Evolutionary conservation across 208 protist species (phyloP), one percentile per base, ranked within the genome.

Genomic region (Trypanosoma theileri): DNA sequence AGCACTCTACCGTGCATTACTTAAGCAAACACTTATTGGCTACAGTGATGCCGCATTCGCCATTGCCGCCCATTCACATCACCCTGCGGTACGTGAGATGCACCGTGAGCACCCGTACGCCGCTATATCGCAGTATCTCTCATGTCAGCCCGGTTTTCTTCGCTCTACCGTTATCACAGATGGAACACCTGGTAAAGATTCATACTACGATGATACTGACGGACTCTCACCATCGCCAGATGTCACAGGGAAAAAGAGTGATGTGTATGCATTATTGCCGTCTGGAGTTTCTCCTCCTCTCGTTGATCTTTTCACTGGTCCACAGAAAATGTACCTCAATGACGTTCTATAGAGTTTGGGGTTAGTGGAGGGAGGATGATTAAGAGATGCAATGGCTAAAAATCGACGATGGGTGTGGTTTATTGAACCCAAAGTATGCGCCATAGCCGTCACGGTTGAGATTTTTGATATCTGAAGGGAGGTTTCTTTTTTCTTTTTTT

Each of bases 41-140:
- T 91, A 80, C 75, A 58, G 61, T 1, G 60, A 77, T 51, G 74
- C 80, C 26, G 72, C 64, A n/a, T 59, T 91, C 21, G 85, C 84
- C n/a, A 69, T 91, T 4, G 81, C 78, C 40, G 77, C 75, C 11
- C 75, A 81, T 24, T 69, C 70, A 9, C 66, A 79, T 55, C 58
- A 82, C 41, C 78, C 67, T 13, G 45, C 17, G 17, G 66, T 90
- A 16, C 45, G 31, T 40, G 73, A 81, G 61, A 46, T 78, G 59
- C 58, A 72, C 41, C 42, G 51, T 21, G 56, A 65, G 35, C 46
- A 81, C 67, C 64, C 72, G 3, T 52, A 9, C 44, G 59, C 77
- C 17, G 35, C 72, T 16, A 73, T 90, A n/a, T 76, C 82, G 63
- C 77, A 78, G 51, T 94, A 85, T 75, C 54, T 92, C 19, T 55